Base-by-base conservation (phyloP, 257 asterid genomes). In the Lavandula angustifolia region DNA sequence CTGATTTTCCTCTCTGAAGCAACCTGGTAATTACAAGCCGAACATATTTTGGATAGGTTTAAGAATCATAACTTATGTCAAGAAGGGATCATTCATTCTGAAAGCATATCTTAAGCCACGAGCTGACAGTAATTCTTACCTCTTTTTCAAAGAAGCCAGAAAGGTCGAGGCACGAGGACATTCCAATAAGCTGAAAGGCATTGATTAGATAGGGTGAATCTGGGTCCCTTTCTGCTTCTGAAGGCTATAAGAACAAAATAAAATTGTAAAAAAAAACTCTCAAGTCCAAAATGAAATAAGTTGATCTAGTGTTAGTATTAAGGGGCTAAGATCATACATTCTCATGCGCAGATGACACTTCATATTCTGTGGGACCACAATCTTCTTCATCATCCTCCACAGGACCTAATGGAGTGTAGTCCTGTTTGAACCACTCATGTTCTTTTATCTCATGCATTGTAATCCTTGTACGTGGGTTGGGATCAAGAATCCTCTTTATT, bases 141-240 rank as follows among this genome's bases (percentile, higher is more conserved):
- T 91, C 97, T 70, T 88, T 79, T 76, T 91, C 97, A 53, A 91
- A 91, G 84, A 91, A 86, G 64, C 98, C 98, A 42, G 98, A 91
- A 63, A 91, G 92, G 72, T 91, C 98, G 5, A 91, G 82, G 79
- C 84, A 91, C 3, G 98, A 87, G 11, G 96, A 91, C 98, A 91
- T 91, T 69, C 96, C 95, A 61, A 91, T 91, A 65, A 91, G 88
- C 85, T 91, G 82, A 73, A 91, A 91, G 65, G 98, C 98, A 66
- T 91, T 91, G 44, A 91, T 86, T 14, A 81, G 79, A 31, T 80
- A 68, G 38, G 88, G 84, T 11, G 85, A 77, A 35, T 78, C 82
- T 13, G 83, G 74, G 64, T 78, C 86, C 55, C 70, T 82, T 60
- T 83, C 95, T 41, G 82, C 83, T 55, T 82, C 90, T 17, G 81